Percentiles rank a stretch among this genome's conserved stretches.
These are phyloP conservation scores for Kickxella alabastrina DNA, from an alignment of 192 early-diverging fungal genomes.

Conservation along the genomic window DNA sequence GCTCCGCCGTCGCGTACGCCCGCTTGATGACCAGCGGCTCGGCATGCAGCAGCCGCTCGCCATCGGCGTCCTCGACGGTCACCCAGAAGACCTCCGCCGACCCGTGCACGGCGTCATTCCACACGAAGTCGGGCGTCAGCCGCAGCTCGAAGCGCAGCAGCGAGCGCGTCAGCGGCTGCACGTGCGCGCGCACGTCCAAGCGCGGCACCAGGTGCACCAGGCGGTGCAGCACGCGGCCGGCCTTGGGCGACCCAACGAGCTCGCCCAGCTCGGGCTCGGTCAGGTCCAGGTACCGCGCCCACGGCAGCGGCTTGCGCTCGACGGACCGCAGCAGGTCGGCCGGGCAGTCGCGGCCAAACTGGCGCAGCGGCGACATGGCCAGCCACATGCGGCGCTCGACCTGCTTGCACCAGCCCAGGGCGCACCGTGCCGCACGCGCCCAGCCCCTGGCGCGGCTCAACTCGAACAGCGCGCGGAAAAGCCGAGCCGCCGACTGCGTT, in stretches of 20 bases:
- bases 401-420: slow-evolving; percentile 95
- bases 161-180: slow-evolving; percentile 90
- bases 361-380: slow-evolving; percentile 92
- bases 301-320: slow-evolving; percentile 91
- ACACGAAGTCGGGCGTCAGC: slow-evolving; percentile 91
- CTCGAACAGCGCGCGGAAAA: slow-evolving; percentile 95
- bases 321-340: slow-evolving; percentile 79
- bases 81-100: slow-evolving; percentile 91
- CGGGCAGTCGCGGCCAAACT: slow-evolving; percentile 69
- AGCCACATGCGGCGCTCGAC: slow-evolving; percentile 92
- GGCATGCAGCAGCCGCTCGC: slow-evolving; percentile 81
- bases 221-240: slow-evolving; percentile 85
- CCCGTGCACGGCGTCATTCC: slow-evolving; percentile 84
- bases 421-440: slow-evolving; percentile 84
- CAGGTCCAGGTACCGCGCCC: slow-evolving; percentile 93
- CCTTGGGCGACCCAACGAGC: slow-evolving; percentile 77
- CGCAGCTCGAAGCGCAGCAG: slow-evolving; percentile 87
- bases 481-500: slow-evolving; percentile 89
- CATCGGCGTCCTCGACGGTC: slow-evolving; percentile 90
- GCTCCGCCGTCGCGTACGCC: slow-evolving; percentile 78
- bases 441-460: slow-evolving; percentile 91
- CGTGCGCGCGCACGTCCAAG: slow-evolving; percentile 81
- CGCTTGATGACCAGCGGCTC: slow-evolving; percentile 91
- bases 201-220: slow-evolving; percentile 93
- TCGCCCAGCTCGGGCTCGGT: slow-evolving; percentile 91